Evolutionary conservation across 2,329 filamentous ascomycete species (phyloP).

Genomic region (Colletotrichum sp.): DNA sequence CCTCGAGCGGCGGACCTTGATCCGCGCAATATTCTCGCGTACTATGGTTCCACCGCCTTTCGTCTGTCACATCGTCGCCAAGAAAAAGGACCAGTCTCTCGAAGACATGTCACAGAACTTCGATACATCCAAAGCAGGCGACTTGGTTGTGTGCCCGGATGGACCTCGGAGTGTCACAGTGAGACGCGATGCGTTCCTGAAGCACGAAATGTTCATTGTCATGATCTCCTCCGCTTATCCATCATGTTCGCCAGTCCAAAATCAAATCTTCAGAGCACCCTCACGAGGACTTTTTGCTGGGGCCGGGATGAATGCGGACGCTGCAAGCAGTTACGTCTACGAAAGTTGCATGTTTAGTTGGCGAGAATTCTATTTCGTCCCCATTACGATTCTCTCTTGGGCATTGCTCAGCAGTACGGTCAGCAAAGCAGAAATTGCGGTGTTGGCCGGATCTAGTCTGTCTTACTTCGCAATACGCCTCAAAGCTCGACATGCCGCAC

Average conservation of each 20-base stretch:
- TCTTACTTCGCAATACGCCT: background rate
- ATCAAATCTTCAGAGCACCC: background rate
- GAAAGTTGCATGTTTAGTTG: background rate
- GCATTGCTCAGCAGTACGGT: background rate
- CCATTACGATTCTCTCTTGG: background rate
- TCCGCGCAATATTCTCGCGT: background rate
- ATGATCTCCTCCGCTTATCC: background rate
- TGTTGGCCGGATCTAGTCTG: background rate
- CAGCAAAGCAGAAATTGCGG: background rate
- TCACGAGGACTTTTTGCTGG: background rate
- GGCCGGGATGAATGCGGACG: background rate
- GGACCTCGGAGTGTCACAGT: background rate
- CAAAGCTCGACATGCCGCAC: background rate
- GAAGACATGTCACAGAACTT: background rate
- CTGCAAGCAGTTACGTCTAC: background rate
- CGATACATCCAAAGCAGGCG: background rate
- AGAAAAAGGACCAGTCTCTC: background rate
- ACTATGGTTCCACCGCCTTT: background rate
- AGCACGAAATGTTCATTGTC: background rate
- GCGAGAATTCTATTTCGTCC: background rate
- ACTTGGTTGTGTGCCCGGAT: background rate
- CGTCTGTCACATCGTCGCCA: background rate
- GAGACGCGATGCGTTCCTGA: background rate
- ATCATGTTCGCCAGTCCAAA: background rate
- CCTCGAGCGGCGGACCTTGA: background rate